Conservation (phyloP, 106 monocot genomes). For the Agapanthus africanus region DNA sequence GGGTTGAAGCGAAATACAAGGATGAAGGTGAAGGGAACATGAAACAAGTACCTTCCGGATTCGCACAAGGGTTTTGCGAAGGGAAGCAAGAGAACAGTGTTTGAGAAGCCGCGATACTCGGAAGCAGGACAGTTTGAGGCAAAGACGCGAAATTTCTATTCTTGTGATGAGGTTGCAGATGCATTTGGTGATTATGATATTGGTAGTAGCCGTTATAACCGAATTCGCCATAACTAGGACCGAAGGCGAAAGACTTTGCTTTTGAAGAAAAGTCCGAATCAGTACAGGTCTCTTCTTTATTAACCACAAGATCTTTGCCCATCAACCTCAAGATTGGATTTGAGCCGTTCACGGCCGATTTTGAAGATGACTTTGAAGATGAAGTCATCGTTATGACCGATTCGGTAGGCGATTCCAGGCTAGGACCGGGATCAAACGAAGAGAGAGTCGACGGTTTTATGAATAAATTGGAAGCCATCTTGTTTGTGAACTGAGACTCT, state of each 20-base stretch:
- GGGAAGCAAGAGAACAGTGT: conserved; percentile 1
- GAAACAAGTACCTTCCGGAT: background rate
- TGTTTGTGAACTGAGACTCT: background rate
- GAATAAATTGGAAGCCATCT: background rate
- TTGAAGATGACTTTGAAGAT: too few relatives aligned
- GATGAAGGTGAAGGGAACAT: background rate
- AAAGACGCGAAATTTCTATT: background rate
- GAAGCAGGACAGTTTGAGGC: background rate
- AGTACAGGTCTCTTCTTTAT: conserved; percentile 7
- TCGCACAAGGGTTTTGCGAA: background rate
- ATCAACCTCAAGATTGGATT: conserved; percentile 12
- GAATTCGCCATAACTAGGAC: too few relatives aligned
- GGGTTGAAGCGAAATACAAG: background rate
- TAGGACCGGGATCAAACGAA: too few relatives aligned
- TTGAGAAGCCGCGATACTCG: background rate
- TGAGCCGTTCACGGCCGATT: background rate
- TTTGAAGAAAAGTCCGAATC: background rate
- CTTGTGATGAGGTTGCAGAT: background rate
- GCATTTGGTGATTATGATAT: background rate
- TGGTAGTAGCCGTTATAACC: background rate
- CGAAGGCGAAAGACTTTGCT: background rate
- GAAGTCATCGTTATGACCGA: background rate
- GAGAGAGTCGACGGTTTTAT: too few relatives aligned
- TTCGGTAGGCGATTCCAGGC: background rate
- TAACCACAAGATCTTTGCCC: conserved; percentile 14